Conservation (phyloP, 75 land plant species). For the Azolla pinnata region DNA sequence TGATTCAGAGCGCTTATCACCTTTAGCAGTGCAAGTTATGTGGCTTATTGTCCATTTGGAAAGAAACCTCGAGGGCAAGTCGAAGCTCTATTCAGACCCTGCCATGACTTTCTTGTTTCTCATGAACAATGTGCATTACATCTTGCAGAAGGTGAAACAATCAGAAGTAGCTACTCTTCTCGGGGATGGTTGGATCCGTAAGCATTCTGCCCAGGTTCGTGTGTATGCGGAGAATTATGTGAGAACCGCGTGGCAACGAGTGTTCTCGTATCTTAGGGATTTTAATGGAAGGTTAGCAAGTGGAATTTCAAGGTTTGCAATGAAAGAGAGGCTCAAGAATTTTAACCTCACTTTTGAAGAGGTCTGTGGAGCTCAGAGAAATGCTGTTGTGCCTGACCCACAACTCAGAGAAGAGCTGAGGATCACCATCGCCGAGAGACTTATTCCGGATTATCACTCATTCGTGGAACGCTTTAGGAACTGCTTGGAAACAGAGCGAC, state of each 20-base stretch:
- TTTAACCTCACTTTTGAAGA: constrained; percentile 70
- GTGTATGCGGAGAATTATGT: constrained; percentile 14
- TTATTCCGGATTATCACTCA: constrained; percentile 59
- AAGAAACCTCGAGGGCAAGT: constrained; percentile 16
- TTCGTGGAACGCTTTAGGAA: constrained; percentile 49
- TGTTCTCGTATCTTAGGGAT: constrained; percentile 16
- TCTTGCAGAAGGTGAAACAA: constrained; percentile 49
- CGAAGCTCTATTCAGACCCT: constrained; percentile 17
- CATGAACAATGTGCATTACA: constrained; percentile 58
- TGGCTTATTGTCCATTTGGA: constrained; percentile 10
- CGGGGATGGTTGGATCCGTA: constrained; percentile 25
- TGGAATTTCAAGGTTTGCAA: constrained; percentile 65
- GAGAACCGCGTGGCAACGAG: constrained; percentile 18
- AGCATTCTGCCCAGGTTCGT: constrained; percentile 13
- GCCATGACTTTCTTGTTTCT: constrained; percentile 15
- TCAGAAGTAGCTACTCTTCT: constrained; percentile 10
- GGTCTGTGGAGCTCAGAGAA: constrained; percentile 56
- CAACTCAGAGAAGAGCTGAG: constrained; percentile 57
- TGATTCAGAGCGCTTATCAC: neutral
- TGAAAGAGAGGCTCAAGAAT: constrained; percentile 72
- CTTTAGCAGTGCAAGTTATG: constrained; percentile 18
- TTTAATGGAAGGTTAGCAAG: constrained; percentile 50
- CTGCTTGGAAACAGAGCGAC: constrained; percentile 51
- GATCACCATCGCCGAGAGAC: constrained; percentile 44
- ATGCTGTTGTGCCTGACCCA: constrained; percentile 56